Evolutionary conservation across 768 basidiomycete genomes (phyloP).

Genomic region (Phlegmacium glaucopus): DNA sequence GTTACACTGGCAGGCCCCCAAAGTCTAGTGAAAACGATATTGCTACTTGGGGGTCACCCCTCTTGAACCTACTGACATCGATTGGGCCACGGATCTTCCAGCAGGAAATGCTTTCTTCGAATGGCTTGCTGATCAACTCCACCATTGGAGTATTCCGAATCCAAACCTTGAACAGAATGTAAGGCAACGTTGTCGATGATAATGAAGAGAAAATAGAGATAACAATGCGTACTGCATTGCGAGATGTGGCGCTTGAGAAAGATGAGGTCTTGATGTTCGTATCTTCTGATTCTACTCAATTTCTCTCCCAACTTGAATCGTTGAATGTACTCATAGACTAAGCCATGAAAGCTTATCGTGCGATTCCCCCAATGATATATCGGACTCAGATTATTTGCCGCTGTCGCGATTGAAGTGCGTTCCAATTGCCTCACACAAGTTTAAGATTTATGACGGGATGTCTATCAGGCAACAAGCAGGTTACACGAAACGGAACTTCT

Average conservation of each 20-base stretch:
- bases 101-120: conserved; percentile 11
- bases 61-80: conserved; percentile 1
- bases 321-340: conserved; percentile 1
- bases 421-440: not conserved
- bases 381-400: not conserved
- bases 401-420: conserved; percentile 2
- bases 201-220: not conserved
- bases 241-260: conserved; percentile 13
- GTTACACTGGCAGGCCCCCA: not conserved
- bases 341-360: not conserved
- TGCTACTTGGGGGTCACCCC: not conserved
- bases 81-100: conserved; percentile 4
- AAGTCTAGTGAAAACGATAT: not conserved
- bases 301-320: not conserved
- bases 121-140: conserved; percentile 12
- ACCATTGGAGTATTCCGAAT: not conserved
- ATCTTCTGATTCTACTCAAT: too few species aligned
- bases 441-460: not conserved
- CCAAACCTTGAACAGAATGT: not conserved
- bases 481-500: conserved; percentile 11
- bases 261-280: conserved; percentile 17
- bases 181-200: not conserved
- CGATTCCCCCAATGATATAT: not conserved
- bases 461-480: conserved; percentile 9
- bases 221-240: conserved; percentile 1